Evolutionary conservation across 1,284 basidiomycete genomes (phyloP), one percentile per base, ranked within the genome.

Genomic region (Meira miltonrushii): DNA sequence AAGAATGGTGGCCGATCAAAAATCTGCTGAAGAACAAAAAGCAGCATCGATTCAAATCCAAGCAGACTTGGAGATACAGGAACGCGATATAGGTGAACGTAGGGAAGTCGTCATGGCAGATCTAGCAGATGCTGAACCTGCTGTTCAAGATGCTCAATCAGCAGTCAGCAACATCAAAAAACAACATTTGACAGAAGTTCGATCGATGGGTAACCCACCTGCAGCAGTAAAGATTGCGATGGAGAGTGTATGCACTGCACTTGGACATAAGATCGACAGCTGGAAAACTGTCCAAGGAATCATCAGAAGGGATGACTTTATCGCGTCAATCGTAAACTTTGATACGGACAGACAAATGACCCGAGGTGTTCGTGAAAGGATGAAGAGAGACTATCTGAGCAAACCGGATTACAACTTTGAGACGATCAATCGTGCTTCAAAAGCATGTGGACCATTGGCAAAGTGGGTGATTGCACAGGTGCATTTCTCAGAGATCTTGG

Each of bases 381-480:
- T 99, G 90, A 92, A 89, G 81, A 86, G 84, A 67, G 93, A 98
- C 65, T 99, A 91, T 83, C 83, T 99, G 67, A 88, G 87, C 71
- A 86, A 90, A 40, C 88, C 93, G 0, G 87, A 87, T 2, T 99
- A 88, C 83, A 97, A 93, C 79, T 98, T 92, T 76, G 95, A 97
- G 77, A 89, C 84, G 8, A 93, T 99, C 56, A 88, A 98, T 74
- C 88, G 89, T 60, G 95, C 95, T 23, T 93, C 90, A 81, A 91
- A 88, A 81, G 96, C 96, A 25, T 98, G 95, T 78, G 95, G 95
- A 47, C 96, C 95, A 19, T 85, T 99, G 40, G 94, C 95, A 65
- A 95, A 96, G 78, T 97, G 95, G 95, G 93, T 88, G 8, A 86
- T 98, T 59, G 95, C 95, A 1, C 96, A 99, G 80, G 92, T 98